Percentiles rank a stretch among this genome's conserved stretches.
These are phyloP conservation scores for Candida smagusa DNA, from an alignment of 1,139 yeast species.

Conservation along the genomic window DNA sequence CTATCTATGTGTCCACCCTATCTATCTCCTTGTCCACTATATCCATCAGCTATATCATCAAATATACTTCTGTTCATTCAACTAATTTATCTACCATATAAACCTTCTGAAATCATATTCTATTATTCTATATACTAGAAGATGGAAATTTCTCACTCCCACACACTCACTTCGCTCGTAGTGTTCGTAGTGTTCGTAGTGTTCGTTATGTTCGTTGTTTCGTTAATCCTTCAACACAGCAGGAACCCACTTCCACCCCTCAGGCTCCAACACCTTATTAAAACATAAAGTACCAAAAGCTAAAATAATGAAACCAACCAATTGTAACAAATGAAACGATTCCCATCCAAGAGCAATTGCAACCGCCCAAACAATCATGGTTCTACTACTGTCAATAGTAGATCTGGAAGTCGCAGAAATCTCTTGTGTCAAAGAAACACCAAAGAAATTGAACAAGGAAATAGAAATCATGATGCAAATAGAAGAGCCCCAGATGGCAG, in stretches of 20 bases:
- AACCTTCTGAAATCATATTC: too few relatives aligned
- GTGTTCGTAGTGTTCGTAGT: too few relatives aligned
- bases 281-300: constrained; percentile 75
- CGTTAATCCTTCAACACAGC: constrained; percentile 5
- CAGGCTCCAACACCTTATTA: constrained; percentile 62
- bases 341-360: constrained; percentile 82
- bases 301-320: constrained; percentile 59
- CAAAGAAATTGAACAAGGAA: constrained; percentile 71
- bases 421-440: constrained; percentile 63
- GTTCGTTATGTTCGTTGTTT: too few relatives aligned
- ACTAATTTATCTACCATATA: too few relatives aligned
- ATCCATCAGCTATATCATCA: too few relatives aligned
- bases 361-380: constrained; percentile 73
- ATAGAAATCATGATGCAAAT: constrained; percentile 68
- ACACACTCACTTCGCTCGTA: not conserved
- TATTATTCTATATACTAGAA: not conserved
- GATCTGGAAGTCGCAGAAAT: constrained; percentile 77
- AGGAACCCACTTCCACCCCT: constrained; percentile 47
- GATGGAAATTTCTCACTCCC: not conserved
- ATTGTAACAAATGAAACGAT: constrained; percentile 56
- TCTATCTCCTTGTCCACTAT: too few relatives aligned
- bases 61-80: too few relatives aligned
- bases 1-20: too few relatives aligned
- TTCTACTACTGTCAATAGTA: constrained; percentile 76
- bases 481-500: constrained; percentile 49